Base-by-base conservation (phyloP, 768 basidiomycete species). In the Strobilomyces confusus region DNA sequence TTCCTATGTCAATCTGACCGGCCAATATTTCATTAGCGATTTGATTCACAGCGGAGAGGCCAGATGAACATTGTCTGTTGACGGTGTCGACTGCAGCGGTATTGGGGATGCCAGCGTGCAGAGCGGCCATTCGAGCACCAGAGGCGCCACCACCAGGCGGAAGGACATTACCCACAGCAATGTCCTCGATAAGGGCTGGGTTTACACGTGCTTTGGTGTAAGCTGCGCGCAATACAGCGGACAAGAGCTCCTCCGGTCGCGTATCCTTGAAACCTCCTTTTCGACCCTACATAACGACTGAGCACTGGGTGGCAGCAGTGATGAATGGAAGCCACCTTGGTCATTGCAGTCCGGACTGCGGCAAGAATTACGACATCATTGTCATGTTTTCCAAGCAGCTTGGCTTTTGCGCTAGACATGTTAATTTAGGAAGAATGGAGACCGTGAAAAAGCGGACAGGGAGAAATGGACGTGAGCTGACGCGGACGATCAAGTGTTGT, bases 251-350 rank as follows among this genome's bases (percentile, higher is more conserved):
- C 55, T 93, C 92, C 6, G 90, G 87, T 48, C 82, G 79, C 33
- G 90, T 93, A 72, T 95, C 90, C 71, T 92, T 92, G 80, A 93
- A 94, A 14, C 87, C 89, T 50, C 93, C 93, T 65, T 92, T 94
- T 65, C 78, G 84, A 23, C 81, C 82, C 89, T 91, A 58, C 19
- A 59, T 44, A 52, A 44, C 26, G 41, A 44, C 42, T 47, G 47
- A 60, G 46, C 26, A 29, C 17, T n/a, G 22, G 17, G 29, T 42
- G 34, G 48, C 8, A 37, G 30, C 32, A 52, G 36, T 26, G 40
- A 44, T 19, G 38, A 29, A 4, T 42, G 40, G 30, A 38, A 41
- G 9, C 49, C 32, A 90, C 92, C 80, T 94, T 95, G 29, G 95
- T 97, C 55, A 95, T 79, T 23, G 97, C 91, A 42, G 94, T 92